Evolutionary conservation across 2,329 filamentous ascomycete species (phyloP), one percentile per base, ranked within the genome.

Genomic region (Huntiella bhutanensis): DNA sequence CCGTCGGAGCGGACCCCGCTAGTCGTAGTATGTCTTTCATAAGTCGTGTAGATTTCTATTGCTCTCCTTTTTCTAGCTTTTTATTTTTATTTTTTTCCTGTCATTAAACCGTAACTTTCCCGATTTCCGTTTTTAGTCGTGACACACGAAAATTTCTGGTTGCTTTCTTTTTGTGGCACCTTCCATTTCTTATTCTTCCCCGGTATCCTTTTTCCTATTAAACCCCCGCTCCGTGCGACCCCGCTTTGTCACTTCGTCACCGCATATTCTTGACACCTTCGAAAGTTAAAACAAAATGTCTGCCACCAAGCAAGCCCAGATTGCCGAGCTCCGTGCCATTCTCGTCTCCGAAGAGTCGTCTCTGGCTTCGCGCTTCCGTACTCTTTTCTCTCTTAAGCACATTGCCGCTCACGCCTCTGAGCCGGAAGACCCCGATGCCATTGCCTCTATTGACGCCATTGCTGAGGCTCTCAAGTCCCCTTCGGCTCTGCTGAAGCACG

Each of bases 341-440:
- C 76, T 98, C 50, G 79, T 73, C 55, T 80, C 82, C 42, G 91
- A 96, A 66, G 65, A 72, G 11, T 80, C 82, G 51, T 77, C 87
- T 40, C 81, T 98, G 46, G 81, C 87, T 35, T 71, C 84, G 52
- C 85, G 91, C 52, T 98, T 96, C 65, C 85, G 91, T 56, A 88
- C 91, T 38, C 82, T 98, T 55, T 98, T 98, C 68, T 95, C 88
- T 13, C 77, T 98, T 51, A 98, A 98, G 67, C 83, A 96, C 61
- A 68, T 96, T 51, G 88, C 91, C 43, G 78, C 74, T 48, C 73
- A 78, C 53, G 88, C 91, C 41, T 78, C 74, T 49, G 73, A 78
- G 53, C 62, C 66, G 13, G 65, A 77, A 5, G 75, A 77, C 37
- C 73, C 80, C 13, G 59, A 63, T 32, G 62, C 66, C 32, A 51